Evolutionary conservation across 306 rosid species (phyloP), one percentile per base, ranked within the genome.

Genomic region (Lathyrus tuberosus): DNA sequence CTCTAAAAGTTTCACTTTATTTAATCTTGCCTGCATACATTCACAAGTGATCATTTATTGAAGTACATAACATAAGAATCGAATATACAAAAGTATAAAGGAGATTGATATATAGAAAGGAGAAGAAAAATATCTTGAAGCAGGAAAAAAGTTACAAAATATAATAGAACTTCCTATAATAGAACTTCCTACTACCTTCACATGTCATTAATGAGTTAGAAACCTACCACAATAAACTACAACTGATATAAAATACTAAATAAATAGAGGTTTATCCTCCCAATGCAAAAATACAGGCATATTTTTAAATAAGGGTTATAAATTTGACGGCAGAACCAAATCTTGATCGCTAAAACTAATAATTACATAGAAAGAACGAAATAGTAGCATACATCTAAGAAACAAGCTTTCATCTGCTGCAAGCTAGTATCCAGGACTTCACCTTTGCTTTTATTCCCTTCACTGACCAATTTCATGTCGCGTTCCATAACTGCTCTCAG

Each of bases 351-450:
- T 24, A 65, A 57, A 81, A 30, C 24, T 40, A 73, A 47, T 59
- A 67, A 41, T 53, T 58, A 69, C 43, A 28, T 6, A 62, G 41
- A 17, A 74, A 66, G 62, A 52, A 69, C 12, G 49, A 76, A 75
- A 72, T 43, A 78, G 49, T 3, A 6, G 80, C 98, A 86, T 78
- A 93, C 98, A 83, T 93, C 96, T 58, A 88, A 72, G 83, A 93
- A 93, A 85, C 98, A 93, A 73, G 81, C 79, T 76, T 87, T 88
- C 98, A 93, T 93, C 84, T 90, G 91, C 73, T 88, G 88, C 95
- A 93, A 88, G 86, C 86, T 86, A 63, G 86, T 77, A 56, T 76
- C 86, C 89, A 93, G 74, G 79, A 93, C 88, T 76, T 85, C 96
- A 78, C 78, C 81, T 87, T 90, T 93, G 79, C 79, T 81, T 85